Percentiles rank a stretch among this genome's conserved stretches.
phyloP scores from a whole-genome alignment of 2,329 filamentous ascomycete species.

The Tolypocladium cylindrosporum region DNA sequence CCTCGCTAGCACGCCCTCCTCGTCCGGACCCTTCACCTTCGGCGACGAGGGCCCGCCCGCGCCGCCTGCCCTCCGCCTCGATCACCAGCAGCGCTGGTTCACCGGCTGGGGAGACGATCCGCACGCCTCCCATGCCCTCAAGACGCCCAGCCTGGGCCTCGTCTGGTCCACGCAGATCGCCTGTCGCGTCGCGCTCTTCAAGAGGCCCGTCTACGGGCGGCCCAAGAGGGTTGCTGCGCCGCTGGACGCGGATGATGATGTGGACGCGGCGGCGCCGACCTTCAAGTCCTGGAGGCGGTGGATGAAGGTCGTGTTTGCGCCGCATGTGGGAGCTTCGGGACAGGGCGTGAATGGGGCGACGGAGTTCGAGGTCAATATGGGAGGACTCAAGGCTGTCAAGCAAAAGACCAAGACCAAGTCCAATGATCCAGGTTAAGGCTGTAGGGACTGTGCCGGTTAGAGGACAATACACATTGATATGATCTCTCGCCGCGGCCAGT shows the following conservation, averaged over 20 bases:
- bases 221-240: slow-evolving; percentile 23
- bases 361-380: slow-evolving; percentile 67
- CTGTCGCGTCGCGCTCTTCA: slow-evolving; percentile 71
- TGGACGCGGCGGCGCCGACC: slow-evolving; percentile 30
- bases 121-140: slow-evolving; percentile 39
- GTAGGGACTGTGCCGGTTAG: neutral
- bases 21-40: slow-evolving; percentile 26
- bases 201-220: slow-evolving; percentile 47
- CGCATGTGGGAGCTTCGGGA: slow-evolving; percentile 53
- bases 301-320: slow-evolving; percentile 84
- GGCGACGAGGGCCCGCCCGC: slow-evolving; percentile 20
- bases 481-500: neutral
- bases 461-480: too few relatives aligned
- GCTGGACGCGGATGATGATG: slow-evolving; percentile 27
- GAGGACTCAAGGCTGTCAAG: slow-evolving; percentile 39
- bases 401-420: neutral
- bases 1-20: slow-evolving; percentile 24
- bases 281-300: slow-evolving; percentile 58
- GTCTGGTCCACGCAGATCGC: slow-evolving; percentile 89
- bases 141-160: slow-evolving; percentile 79
- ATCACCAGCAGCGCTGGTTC: slow-evolving; percentile 91
- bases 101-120: slow-evolving; percentile 83
- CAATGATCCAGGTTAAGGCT: neutral
- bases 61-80: slow-evolving; percentile 54
- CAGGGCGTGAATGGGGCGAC: slow-evolving; percentile 40